Evolutionary conservation across 2,329 filamentous ascomycete genomes (phyloP).

Genomic region (Passalora sequoiae): DNA sequence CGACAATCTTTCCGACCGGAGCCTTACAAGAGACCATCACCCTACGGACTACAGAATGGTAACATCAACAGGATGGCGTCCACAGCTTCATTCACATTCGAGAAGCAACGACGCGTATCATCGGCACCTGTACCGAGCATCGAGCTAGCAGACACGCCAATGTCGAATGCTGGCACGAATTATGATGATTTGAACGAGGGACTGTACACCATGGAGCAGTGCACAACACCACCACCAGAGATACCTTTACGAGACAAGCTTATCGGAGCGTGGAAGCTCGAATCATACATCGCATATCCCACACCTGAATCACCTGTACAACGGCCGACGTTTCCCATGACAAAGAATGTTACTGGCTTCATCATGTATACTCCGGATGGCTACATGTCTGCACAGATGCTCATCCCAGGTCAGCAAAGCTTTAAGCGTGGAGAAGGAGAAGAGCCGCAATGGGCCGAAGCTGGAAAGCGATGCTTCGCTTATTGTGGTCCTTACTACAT

Average conservation of each 20-base stretch:
- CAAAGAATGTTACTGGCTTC: constrained; percentile 34
- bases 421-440: constrained; percentile 37
- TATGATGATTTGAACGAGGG: constrained; percentile 34
- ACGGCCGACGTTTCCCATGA: constrained; percentile 35
- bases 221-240: constrained; percentile 27
- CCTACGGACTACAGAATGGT: not conserved
- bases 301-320: constrained; percentile 33
- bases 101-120: constrained; percentile 3
- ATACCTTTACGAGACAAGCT: constrained; percentile 31
- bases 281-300: constrained; percentile 37
- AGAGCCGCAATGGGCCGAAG: constrained; percentile 38
- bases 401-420: constrained; percentile 35
- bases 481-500: constrained; percentile 39
- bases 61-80: constrained; percentile 15
- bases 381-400: constrained; percentile 37
- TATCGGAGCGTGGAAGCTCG: constrained; percentile 36
- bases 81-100: constrained; percentile 13
- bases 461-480: constrained; percentile 35
- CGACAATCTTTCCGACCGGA: constrained; percentile 17
- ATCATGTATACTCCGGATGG: constrained; percentile 39
- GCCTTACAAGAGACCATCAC: constrained; percentile 14
- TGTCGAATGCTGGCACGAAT: constrained; percentile 23
- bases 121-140: constrained; percentile 12
- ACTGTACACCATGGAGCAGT: constrained; percentile 30
- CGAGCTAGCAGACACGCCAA: constrained; percentile 13